Base-by-base conservation (phyloP, 2,329 filamentous ascomycete genomes). In the Fusarium nematophilum region DNA sequence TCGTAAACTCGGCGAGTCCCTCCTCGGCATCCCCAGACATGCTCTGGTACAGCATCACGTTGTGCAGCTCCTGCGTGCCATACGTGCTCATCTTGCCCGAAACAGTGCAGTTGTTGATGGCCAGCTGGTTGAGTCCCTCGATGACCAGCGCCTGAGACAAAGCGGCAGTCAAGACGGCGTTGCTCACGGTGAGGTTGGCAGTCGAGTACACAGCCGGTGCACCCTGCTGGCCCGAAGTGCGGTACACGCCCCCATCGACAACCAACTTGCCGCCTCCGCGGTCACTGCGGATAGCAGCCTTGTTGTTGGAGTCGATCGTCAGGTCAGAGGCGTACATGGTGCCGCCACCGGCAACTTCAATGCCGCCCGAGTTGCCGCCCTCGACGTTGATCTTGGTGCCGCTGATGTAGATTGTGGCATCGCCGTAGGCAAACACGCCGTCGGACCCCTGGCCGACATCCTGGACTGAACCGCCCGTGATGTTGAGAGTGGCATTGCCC, bases 21-120 rank as follows among this genome's bases (percentile, higher is more conserved):
- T 54, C 50, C 38, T 58, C 50, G n/a, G 55, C 55, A 9, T 58
- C 55, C 6, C 55, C 55, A 9, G 55, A 58, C 55, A 58, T 58
- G 40, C 51, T 58, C 51, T 55, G 51, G 30, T 58, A 58, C 4
- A 58, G 21, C 55, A 58, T 58, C 3, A 58, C 55, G n/a, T 58
- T 58, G 45, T 58, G 55, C 1, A 58, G 51, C 30, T 58, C 21
- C 15, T 58, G 44, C 3, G 55, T 58, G 11, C 55, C 55, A 0
- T 39, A 55, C 8, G 37, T 34, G 9, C 45, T 33, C 55, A 58
- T 58, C 7, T 58, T 58, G 26, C 55, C 55, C 4, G 55, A 50
- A 5, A 58, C 55, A 3, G 44, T 55, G 45, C 55, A 58, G 39
- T 58, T 49, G 38, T 54, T 58, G 39, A 58, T 55, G 21, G 55